phyloP scores from a whole-genome alignment of 78 protist species.

The Isochrysis galbana region DNA sequence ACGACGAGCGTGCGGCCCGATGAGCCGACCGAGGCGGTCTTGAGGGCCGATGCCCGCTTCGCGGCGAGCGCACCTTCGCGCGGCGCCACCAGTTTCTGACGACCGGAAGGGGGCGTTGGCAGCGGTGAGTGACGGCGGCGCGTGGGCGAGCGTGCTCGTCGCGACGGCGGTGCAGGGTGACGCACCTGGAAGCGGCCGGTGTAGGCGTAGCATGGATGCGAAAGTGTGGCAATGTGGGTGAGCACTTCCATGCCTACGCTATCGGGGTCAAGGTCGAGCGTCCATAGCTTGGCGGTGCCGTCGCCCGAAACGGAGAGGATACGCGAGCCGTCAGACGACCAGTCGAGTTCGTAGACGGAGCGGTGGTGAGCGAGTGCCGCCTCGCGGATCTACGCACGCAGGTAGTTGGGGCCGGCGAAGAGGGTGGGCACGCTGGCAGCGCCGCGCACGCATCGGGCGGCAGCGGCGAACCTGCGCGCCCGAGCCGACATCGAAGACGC shows the following conservation, averaged over 20 bases:
- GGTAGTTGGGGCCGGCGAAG: not conserved
- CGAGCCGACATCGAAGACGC: not conserved
- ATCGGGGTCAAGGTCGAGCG: no score
- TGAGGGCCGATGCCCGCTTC: not conserved
- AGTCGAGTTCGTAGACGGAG: not conserved
- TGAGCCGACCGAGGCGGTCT: not conserved
- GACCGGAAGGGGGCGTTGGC: no score
- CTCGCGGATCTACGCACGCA: no score
- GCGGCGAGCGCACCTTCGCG: not conserved
- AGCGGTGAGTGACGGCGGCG: not conserved
- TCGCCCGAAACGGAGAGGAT: not conserved
- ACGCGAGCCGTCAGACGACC: not conserved
- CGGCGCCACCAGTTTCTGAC: no score
- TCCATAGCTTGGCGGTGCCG: conserved; percentile 18
- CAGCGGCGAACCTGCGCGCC: not conserved
- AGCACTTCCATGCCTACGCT: not conserved
- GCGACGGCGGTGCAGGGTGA: not conserved
- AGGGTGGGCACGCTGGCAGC: not conserved
- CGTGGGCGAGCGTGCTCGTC: not conserved
- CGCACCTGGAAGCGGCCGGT: not conserved
- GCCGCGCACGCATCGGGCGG: no score
- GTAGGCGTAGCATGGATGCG: not conserved
- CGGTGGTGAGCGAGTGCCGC: not conserved
- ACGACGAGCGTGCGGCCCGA: no score
- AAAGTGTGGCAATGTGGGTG: not conserved